Base-by-base conservation (phyloP, 768 basidiomycete species). In the Agaricus sinodeliciosus region DNA sequence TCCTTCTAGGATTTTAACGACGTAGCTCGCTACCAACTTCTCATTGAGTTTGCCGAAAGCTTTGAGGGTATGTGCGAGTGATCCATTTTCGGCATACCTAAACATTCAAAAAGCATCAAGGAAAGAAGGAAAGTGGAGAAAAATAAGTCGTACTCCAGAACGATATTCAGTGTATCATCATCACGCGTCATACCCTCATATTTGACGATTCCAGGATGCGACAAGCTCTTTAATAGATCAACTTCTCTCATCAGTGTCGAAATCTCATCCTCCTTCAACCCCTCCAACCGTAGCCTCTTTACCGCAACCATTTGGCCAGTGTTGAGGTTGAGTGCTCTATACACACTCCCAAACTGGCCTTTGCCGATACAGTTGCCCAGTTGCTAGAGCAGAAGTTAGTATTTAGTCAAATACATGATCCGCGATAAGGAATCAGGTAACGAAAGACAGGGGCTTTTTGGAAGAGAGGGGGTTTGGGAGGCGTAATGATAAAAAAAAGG, bases 291-390 rank as follows among this genome's bases (percentile, higher is more conserved):
- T 60, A 99, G 95, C 27, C 92, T 85, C 72, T 99, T 99, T 48
- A 98, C 92, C n/a, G 95, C 95, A n/a, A 95, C 94, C 82, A 91
- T 95, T 67, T 95, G 90, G 13, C 95, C 95, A 1, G 88, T 94
- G 57, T 87, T 87, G 66, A 97, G 71, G 66, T 99, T 94, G 54
- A 99, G 75, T 11, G 95, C 94, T 12, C 92, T 83, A 67, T 95
- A 97, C 5, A 98, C 95, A 8, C 93, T 82, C 26, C 95, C 95
- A 67, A 97, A 98, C 71, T 98, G 95, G 7, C 95, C 95, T 45
- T 90, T 84, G 2, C 95, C 95, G 58, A 99, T 95, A 65, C 92
- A 94, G 68, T 96, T 94, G 27, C 95, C 95, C 16, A 99, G 77
- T 94, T 95, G 93, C 95, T 97, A 63, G 27, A 59, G 45, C n/a